Conservation (phyloP, 2,329 filamentous ascomycete species). For the Monosporascus sp. region DNA sequence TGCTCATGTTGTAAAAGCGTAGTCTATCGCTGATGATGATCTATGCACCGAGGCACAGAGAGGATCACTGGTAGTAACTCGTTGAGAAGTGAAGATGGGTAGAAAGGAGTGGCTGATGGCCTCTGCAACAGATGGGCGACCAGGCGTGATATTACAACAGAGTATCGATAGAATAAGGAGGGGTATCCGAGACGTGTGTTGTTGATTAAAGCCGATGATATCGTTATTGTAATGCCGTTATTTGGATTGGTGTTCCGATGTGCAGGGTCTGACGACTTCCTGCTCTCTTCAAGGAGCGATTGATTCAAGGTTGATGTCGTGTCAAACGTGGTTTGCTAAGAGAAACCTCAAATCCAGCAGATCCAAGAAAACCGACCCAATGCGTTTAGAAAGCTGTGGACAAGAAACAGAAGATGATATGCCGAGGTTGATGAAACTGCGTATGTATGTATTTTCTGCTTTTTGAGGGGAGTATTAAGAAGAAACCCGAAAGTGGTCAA, state of each 20-base stretch:
- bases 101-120: conserved; percentile 25
- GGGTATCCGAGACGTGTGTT: conserved; percentile 11
- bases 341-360: conserved; percentile 18
- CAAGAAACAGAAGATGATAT: conserved; percentile 25
- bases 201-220: conserved; percentile 14
- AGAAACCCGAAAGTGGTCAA: background rate
- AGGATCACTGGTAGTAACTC: conserved; percentile 10
- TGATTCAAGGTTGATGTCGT: conserved; percentile 14
- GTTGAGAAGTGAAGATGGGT: conserved; percentile 20
- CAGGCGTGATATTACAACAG: conserved; percentile 27
- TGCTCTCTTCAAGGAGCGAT: conserved; percentile 13
- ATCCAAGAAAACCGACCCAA: conserved; percentile 22
- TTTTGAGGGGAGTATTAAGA: conserved; percentile 15
- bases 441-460: conserved; percentile 9
- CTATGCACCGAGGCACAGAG: conserved; percentile 5
- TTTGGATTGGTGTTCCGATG: background rate
- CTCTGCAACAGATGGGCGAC: conserved; percentile 19
- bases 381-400: conserved; percentile 21
- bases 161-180: conserved; percentile 15
- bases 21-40: conserved; percentile 15
- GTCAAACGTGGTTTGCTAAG: conserved; percentile 27
- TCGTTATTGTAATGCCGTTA: conserved; percentile 7
- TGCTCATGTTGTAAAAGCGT: conserved; percentile 32
- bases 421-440: conserved; percentile 13
- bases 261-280: conserved; percentile 1